These are phyloP conservation scores for Epichloe glyceriae DNA, from an alignment of 2,329 filamentous ascomycete species.

Conservation along the genomic window DNA sequence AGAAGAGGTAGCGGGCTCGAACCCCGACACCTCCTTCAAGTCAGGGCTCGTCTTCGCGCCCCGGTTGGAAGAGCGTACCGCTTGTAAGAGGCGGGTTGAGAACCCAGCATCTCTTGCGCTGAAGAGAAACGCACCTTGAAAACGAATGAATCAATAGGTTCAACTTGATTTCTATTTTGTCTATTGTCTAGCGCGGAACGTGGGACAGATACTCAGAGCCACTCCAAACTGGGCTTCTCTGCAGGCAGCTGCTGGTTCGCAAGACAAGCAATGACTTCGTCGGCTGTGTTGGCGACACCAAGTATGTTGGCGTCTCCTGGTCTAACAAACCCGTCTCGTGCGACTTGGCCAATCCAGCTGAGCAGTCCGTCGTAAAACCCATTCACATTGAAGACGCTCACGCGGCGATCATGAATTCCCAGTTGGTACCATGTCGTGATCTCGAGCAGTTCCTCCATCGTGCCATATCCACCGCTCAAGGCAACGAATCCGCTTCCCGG, in stretches of 20 bases:
- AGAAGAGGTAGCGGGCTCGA: too few species aligned
- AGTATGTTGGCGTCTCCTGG: neutral
- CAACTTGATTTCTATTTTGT: too few species aligned
- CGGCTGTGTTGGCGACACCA: neutral
- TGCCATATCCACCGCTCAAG: slow-evolving; percentile 81
- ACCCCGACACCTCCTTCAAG: too few species aligned
- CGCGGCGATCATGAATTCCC: slow-evolving; percentile 68
- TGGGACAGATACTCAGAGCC: neutral
- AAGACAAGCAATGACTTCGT: neutral
- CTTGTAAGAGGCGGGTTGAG: too few species aligned
- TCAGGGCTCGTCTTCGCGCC: too few species aligned
- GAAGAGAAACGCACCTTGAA: too few species aligned
- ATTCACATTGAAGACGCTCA: slow-evolving; percentile 72
- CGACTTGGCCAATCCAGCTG: slow-evolving; percentile 62
- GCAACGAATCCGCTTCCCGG: slow-evolving; percentile 79
- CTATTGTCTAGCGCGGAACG: too few species aligned
- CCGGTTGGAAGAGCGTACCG: too few species aligned
- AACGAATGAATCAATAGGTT: too few species aligned
- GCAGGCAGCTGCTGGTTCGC: neutral
- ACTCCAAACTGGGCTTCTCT: neutral
- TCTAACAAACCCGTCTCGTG: slow-evolving; percentile 61
- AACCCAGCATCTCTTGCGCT: too few species aligned
- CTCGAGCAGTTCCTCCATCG: slow-evolving; percentile 87
- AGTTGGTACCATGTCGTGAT: slow-evolving; percentile 87
- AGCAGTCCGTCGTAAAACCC: slow-evolving; percentile 84